These are phyloP conservation scores for Wolfiporia cocos DNA, from an alignment of 1,284 basidiomycete genomes.

Conservation along the genomic window DNA sequence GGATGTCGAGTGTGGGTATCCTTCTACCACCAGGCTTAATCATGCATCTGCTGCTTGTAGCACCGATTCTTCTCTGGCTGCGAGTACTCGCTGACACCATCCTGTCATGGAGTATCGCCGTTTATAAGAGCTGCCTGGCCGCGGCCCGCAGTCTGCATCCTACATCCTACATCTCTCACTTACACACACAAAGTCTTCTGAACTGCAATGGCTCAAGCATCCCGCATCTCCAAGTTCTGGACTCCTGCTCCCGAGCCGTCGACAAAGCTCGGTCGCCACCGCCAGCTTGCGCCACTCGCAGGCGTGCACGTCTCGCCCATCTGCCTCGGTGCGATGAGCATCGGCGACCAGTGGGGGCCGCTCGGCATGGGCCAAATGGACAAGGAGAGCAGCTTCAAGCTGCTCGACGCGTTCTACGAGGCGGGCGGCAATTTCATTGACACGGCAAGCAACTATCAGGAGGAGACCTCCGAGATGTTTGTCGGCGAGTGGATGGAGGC, in stretches of 20 bases:
- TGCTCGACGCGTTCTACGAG: constrained; percentile 16
- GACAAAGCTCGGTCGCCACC: constrained; percentile 11
- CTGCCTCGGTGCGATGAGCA: constrained; percentile 42
- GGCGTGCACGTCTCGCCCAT: constrained; percentile 38
- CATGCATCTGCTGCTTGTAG: too few species aligned
- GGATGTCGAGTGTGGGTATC: too few species aligned
- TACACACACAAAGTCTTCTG: background rate
- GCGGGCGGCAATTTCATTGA: constrained; percentile 26
- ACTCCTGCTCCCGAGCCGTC: constrained; percentile 1
- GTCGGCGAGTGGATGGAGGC: constrained; percentile 38
- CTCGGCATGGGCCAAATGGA: constrained; percentile 32
- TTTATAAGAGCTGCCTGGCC: too few species aligned
- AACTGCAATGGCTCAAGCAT: background rate
- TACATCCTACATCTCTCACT: background rate
- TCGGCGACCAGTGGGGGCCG: constrained; percentile 37
- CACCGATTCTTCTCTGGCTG: too few species aligned
- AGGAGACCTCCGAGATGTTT: constrained; percentile 22
- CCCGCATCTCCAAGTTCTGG: background rate
- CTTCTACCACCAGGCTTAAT: too few species aligned
- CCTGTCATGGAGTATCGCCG: too few species aligned
- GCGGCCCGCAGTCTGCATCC: background rate
- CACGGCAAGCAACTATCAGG: constrained; percentile 34
- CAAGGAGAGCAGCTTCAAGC: constrained; percentile 18
- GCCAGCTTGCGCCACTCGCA: constrained; percentile 9
- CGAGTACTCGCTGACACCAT: too few species aligned